Evolutionary conservation across 2,329 filamentous ascomycete genomes (phyloP), one percentile per base, ranked within the genome.

Genomic region (Knoxdaviesia proteae): DNA sequence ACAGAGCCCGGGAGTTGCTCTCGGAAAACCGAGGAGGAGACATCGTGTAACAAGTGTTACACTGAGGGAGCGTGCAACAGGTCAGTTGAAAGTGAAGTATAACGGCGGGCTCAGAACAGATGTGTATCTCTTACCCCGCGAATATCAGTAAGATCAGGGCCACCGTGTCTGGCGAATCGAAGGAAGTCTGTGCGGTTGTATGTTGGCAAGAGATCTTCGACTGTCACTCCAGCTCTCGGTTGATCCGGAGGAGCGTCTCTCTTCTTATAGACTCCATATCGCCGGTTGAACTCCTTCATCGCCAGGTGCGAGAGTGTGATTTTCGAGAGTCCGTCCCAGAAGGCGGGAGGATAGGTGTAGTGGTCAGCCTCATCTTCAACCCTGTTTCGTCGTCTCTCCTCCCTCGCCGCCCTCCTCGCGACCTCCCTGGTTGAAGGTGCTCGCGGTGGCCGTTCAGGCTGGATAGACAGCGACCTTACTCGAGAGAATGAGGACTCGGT

Each of bases 151-250:
- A 53, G 41, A 36, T 54, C 51, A 41, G 49, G 51, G 34, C 52
- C 51, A 42, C 53, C 50, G 44, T 47, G 43, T 43, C 48, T 51
- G 11, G 52, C 50, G 42, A 51, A 51, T 45, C 47, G 47, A 43
- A 48, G 47, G 38, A 52, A 20, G 6, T 30, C 20, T 20, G 20
- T 20, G 20, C 3, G 20, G 3, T 20, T 20, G 20, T 20, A 20
- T 20, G 20, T 20, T 3, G 20, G 20, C 20, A 20, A 20, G 20
- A 20, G 20, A 20, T 20, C 30, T 37, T 35, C 5, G 32, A 9
- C 20, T 10, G 32, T 3, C 1, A 6, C 32, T 37, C 40, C 36
- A n/a, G 39, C 32, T 34, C 7, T 8, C 30, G 5, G 20, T 32
- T 7, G 39, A 8, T 6, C 5, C 30, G 39, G 39, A 11, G n/a